Evolutionary conservation across 176 grass and related monocot species (phyloP), one percentile per base, ranked within the genome.

Genomic region (Triticum urartu): DNA sequence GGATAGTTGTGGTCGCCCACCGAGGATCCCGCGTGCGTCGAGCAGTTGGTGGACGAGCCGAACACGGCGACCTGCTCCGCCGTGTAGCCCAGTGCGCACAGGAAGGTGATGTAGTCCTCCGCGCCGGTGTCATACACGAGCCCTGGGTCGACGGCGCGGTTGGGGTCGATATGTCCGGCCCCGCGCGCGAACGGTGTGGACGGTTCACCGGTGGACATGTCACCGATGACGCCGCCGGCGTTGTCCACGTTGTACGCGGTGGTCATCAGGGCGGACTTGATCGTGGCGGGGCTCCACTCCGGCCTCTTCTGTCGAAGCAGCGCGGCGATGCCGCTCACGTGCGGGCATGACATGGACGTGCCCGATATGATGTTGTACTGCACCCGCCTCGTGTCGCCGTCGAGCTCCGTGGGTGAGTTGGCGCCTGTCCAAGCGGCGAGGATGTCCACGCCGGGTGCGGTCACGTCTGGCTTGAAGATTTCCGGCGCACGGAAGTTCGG

Each of bases 361-460:
- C 93, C 90, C 5, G 93, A 94, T 8, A 92, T 90, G 79, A 92
- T 87, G 68, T 92, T 95, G 88, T 90, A 93, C 73, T 82, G 22
- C n/a, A 90, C 91, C 1, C 91, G 32, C 28, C 85, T 80, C 4
- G 70, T 35, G 64, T 93, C 81, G 5, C 79, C 32, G 11, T 66
- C 64, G 25, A 93, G 86, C 30, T 68, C 78, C 8, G 88, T 86
- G 1, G 88, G 91, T 8, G 81, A 79, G 64, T 11, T 69, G 0
- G 65, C 59, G 7, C 93, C 93, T 0, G 87, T 94, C 93, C 93
- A 93, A 1, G 72, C 89, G 0, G 92, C 92, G 6, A 91, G 66
- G 2, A 90, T 91, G 62, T 91, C 76, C 73, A 93, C 86, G 1
- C 89, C 89, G 0, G 86, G 92, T 18, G 89, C 83, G 17, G 86